Evolutionary conservation across 2,329 filamentous ascomycete genomes (phyloP).

Genomic region (Aspergillus fructus): DNA sequence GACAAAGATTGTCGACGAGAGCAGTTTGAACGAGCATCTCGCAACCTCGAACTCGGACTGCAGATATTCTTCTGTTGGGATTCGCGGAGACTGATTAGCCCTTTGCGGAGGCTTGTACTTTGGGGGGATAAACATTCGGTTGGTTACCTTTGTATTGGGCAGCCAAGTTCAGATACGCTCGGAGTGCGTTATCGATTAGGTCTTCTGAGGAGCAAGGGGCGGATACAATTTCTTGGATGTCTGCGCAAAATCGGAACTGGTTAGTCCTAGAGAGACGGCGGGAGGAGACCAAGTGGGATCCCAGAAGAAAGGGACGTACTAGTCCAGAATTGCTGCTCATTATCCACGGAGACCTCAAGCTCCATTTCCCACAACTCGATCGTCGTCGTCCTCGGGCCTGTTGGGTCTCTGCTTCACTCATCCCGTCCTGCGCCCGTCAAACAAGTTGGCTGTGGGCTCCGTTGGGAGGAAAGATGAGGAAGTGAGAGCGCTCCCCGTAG

Average conservation of each 20-base stretch:
- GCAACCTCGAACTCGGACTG: slow-evolving; percentile 76
- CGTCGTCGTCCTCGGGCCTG: slow-evolving; percentile 32
- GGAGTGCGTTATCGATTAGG: slow-evolving; percentile 79
- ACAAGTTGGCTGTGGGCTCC: slow-evolving; percentile 14
- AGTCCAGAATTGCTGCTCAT: slow-evolving; percentile 85
- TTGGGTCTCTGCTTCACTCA: slow-evolving; percentile 35
- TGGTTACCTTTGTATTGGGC: slow-evolving; percentile 65
- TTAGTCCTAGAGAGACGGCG: background rate
- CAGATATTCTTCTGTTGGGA: slow-evolving; percentile 62
- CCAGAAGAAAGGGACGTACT: slow-evolving; percentile 54
- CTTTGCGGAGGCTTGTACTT: background rate
- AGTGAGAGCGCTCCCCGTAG: background rate
- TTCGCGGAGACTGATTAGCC: background rate
- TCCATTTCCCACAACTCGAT: slow-evolving; percentile 56
- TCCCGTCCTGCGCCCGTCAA: slow-evolving; percentile 30
- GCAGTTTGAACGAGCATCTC: slow-evolving; percentile 74
- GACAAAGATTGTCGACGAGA: slow-evolving; percentile 72
- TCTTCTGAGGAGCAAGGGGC: slow-evolving; percentile 60
- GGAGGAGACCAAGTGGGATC: background rate
- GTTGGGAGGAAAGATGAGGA: slow-evolving; percentile 15
- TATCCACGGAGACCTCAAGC: slow-evolving; percentile 71
- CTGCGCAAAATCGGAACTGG: slow-evolving; percentile 39
- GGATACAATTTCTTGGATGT: slow-evolving; percentile 66
- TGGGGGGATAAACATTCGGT: slow-evolving; percentile 2
- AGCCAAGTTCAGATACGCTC: slow-evolving; percentile 78